Evolutionary conservation across 768 basidiomycete species (phyloP).

Genomic region (Hypsizygus marmoreus): DNA sequence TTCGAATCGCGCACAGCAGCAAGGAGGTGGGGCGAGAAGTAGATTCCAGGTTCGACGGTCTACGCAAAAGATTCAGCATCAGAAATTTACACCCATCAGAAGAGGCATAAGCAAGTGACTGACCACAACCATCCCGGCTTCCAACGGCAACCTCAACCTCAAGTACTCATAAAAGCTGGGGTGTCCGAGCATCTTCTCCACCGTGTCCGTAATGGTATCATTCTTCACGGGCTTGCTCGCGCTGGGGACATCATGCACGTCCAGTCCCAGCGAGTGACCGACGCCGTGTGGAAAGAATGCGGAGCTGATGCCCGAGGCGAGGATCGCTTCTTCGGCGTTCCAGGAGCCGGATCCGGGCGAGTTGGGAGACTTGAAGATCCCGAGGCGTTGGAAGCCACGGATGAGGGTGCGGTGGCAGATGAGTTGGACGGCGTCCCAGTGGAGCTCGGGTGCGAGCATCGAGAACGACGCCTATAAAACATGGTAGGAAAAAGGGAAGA

Average conservation of each 20-base stretch:
- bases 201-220: constrained; percentile 43
- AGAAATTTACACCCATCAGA: background rate
- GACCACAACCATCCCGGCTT: constrained; percentile 84
- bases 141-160: constrained; percentile 72
- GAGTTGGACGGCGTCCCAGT: constrained; percentile 89
- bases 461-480: constrained; percentile 76
- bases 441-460: constrained; percentile 70
- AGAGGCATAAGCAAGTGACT: constrained; percentile 28
- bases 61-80: constrained; percentile 26
- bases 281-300: constrained; percentile 96
- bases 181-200: constrained; percentile 36
- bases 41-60: constrained; percentile 91
- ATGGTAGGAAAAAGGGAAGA: too few species aligned
- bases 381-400: constrained; percentile 77
- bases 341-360: constrained; percentile 51
- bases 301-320: constrained; percentile 73
- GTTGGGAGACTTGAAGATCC: constrained; percentile 73
- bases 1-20: constrained; percentile 60
- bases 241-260: constrained; percentile 90
- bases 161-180: constrained; percentile 79
- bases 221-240: constrained; percentile 74
- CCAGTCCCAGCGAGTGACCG: constrained; percentile 89
- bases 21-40: constrained; percentile 83
- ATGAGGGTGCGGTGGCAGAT: constrained; percentile 84
- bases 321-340: constrained; percentile 68